Evolutionary conservation across 1,284 basidiomycete species (phyloP).

Genomic region (Microbotryum saponariae): DNA sequence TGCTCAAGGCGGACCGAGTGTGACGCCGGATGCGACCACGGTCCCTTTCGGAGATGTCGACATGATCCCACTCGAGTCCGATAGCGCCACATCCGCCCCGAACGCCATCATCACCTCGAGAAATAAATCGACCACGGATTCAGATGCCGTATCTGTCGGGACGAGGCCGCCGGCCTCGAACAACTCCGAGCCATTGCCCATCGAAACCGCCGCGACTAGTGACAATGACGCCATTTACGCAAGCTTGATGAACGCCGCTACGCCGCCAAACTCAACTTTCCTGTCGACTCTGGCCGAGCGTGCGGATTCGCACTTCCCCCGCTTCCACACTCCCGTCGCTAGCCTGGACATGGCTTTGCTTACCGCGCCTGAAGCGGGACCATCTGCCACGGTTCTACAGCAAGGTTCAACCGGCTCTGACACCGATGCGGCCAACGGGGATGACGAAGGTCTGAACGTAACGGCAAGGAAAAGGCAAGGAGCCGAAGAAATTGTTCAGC

Average conservation of each 20-base stretch:
- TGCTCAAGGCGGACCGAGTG: slow-evolving; percentile 5
- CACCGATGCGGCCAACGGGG: slow-evolving; percentile 8
- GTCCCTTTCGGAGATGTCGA: background rate
- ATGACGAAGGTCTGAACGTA: background rate
- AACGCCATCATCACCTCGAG: background rate
- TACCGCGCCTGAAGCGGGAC: background rate
- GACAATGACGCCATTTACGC: slow-evolving; percentile 11
- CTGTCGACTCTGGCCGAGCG: slow-evolving; percentile 45
- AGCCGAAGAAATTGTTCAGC: background rate
- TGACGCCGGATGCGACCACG: slow-evolving; percentile 4
- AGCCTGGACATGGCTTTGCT: slow-evolving; percentile 5
- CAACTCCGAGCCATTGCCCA: background rate
- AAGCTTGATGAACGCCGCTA: slow-evolving; percentile 36
- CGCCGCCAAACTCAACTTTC: slow-evolving; percentile 48
- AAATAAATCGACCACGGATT: slow-evolving; percentile 2
- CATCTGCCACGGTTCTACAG: too few relatives aligned
- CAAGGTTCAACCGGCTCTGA: too few relatives aligned
- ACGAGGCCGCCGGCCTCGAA: slow-evolving; percentile 8
- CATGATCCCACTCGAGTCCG: background rate
- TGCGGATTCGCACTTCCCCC: background rate
- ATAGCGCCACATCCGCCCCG: background rate
- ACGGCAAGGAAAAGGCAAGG: background rate
- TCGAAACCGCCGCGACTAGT: too few relatives aligned
- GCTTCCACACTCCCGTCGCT: background rate
- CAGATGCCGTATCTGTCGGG: slow-evolving; percentile 1